A percentile compares a stretch with the other conserved stretches of the same genome.
These are phyloP conservation scores for Cocos nucifera DNA, from an alignment of 176 grass and related monocot genomes.

Conservation along the genomic window DNA sequence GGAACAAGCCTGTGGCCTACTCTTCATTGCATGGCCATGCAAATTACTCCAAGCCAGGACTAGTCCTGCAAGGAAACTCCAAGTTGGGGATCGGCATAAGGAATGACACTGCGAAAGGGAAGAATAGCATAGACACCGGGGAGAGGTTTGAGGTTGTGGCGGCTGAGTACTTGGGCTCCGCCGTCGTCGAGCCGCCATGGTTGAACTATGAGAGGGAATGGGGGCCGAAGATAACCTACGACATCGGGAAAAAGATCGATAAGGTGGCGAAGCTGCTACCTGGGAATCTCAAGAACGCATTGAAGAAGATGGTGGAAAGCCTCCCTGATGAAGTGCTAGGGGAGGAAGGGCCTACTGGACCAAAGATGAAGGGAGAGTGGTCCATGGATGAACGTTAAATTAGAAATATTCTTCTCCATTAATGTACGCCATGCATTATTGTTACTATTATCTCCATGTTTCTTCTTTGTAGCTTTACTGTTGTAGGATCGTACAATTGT, in stretches of 20 bases:
- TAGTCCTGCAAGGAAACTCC: conserved; percentile 57
- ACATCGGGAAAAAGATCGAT: conserved; percentile 52
- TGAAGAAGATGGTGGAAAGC: conserved; percentile 33
- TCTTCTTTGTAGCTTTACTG: too few species aligned
- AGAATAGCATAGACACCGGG: neutral
- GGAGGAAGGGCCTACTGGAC: conserved; percentile 73
- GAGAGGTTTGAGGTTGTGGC: conserved; percentile 51
- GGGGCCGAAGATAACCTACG: conserved; percentile 75
- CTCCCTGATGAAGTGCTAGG: conserved; percentile 45
- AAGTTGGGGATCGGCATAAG: conserved; percentile 65
- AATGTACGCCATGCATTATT: too few species aligned
- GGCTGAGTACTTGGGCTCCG: conserved; percentile 42
- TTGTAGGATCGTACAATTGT: too few species aligned
- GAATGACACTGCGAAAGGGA: conserved; percentile 32
- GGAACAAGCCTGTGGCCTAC: conserved; percentile 47
- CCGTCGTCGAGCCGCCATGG: conserved; percentile 47
- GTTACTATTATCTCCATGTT: too few species aligned
- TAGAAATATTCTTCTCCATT: too few species aligned
- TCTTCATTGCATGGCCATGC: conserved; percentile 66
- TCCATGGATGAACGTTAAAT: conserved; percentile 33
- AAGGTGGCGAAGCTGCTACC: conserved; percentile 50
- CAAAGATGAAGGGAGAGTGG: conserved; percentile 65
- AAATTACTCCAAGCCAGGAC: conserved; percentile 39
- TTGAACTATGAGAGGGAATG: conserved; percentile 57
- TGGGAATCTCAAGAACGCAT: conserved; percentile 16